Conservation (phyloP, 129 eudicot genomes). For the Arctium minus region DNA sequence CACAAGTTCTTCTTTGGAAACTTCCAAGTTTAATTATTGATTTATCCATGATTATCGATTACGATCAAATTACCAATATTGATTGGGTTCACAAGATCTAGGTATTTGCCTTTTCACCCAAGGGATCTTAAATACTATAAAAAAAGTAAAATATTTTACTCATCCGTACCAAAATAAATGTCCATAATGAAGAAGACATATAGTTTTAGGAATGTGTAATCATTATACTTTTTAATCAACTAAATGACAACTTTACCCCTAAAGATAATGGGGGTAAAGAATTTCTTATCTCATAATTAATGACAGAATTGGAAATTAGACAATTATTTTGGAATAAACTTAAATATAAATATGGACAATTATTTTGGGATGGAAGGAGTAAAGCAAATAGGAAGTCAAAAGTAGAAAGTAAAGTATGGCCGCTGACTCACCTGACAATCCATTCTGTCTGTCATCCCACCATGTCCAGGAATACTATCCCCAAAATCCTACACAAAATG, state of each 20-base stretch:
- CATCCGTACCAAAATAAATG: neutral
- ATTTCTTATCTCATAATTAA: too few species aligned
- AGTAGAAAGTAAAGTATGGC: neutral
- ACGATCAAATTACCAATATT: neutral
- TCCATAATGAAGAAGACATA: neutral
- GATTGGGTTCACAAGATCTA: neutral
- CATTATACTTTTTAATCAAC: neutral
- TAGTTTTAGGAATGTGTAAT: neutral
- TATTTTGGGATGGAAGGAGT: neutral
- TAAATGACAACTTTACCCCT: neutral
- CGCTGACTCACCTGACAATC: slow-evolving; percentile 65
- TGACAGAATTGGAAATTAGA: neutral
- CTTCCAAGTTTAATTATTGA: neutral
- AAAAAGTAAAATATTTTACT: neutral
- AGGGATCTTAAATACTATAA: neutral
- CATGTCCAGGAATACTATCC: slow-evolving; percentile 96
- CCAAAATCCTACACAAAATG: slow-evolving; percentile 67
- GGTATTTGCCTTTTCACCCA: neutral
- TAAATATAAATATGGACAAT: neutral
- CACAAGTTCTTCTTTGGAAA: neutral
- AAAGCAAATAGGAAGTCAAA: neutral
- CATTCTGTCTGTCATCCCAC: slow-evolving; percentile 95
- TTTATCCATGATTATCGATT: neutral
- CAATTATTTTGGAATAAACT: neutral
- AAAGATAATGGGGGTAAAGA: neutral